These are phyloP conservation scores for Trypethelium eluteriae DNA, from an alignment of 495 filamentous ascomycete species.

Conservation along the genomic window DNA sequence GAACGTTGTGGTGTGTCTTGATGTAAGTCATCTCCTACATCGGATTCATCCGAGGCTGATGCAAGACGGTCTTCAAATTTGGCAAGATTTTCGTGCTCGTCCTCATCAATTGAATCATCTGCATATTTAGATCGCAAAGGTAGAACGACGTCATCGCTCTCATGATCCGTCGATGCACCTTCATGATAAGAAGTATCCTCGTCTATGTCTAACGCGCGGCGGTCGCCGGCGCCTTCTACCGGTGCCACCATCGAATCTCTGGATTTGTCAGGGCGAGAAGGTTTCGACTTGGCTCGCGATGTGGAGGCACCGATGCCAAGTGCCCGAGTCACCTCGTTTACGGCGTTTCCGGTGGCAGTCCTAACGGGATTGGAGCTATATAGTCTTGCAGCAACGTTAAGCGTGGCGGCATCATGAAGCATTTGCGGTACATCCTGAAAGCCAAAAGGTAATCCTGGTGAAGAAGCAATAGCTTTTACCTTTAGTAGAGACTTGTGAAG, in stretches of 20 bases:
- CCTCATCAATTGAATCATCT: conserved; percentile 25
- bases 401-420: conserved; percentile 41
- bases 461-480: conserved; percentile 58
- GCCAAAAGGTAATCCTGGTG: conserved; percentile 40
- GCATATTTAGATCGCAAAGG: neutral
- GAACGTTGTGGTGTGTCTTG: conserved; percentile 12
- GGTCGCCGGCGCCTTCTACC: neutral
- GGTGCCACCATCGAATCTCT: neutral
- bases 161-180: neutral
- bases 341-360: conserved; percentile 53
- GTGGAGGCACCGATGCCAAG: conserved; percentile 38
- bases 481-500: conserved; percentile 68
- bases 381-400: conserved; percentile 74
- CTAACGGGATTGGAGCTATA: conserved; percentile 70
- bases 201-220: neutral
- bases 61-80: conserved; percentile 35
- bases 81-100: conserved; percentile 42
- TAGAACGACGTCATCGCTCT: neutral
- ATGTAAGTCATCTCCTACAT: conserved; percentile 15
- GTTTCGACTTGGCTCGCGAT: neutral
- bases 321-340: conserved; percentile 54
- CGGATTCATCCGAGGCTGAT: conserved; percentile 26
- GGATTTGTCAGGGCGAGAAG: neutral
- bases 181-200: neutral
- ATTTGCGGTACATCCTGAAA: conserved; percentile 30